These are phyloP conservation scores for Trebouxiophyceae sp. DNA, from an alignment of 163 green algal genomes.

Conservation along the genomic window DNA sequence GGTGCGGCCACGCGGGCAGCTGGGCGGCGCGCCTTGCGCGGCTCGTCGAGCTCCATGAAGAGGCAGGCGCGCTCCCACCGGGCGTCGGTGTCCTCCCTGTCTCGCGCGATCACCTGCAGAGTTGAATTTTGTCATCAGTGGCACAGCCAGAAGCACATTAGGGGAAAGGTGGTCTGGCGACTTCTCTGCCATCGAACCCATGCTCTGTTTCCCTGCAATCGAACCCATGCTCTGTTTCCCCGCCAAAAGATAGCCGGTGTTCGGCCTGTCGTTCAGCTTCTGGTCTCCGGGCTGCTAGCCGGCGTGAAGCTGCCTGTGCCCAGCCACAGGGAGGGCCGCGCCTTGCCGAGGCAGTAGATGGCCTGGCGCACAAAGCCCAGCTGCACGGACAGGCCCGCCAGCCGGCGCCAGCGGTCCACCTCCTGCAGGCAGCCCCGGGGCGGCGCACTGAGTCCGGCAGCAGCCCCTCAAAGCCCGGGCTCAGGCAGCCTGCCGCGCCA, in stretches of 20 bases:
- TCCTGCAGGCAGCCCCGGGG: constrained; percentile 27
- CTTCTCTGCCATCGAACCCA: neutral
- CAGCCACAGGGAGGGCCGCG: constrained; percentile 1
- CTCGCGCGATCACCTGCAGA: constrained; percentile 34
- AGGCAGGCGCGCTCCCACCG: constrained; percentile 69
- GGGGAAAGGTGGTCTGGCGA: neutral
- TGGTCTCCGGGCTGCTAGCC: neutral
- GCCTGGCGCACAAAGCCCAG: constrained; percentile 60
- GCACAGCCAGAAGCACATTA: neutral
- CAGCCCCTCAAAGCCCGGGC: no score
- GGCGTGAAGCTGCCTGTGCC: neutral
- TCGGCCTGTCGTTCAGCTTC: neutral
- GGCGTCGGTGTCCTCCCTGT: constrained; percentile 60
- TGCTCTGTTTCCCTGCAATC: neutral
- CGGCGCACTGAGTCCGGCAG: neutral
- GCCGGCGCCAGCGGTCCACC: constrained; percentile 57
- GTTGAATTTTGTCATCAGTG: neutral
- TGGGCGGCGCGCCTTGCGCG: constrained; percentile 19
- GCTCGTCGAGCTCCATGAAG: constrained; percentile 48
- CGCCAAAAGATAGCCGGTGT: neutral
- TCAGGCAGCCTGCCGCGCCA: no score
- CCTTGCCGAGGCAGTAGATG: constrained; percentile 77
- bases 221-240: neutral
- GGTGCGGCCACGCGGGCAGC: no score
- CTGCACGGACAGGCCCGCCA: constrained; percentile 52